Conservation (phyloP, 495 filamentous ascomycete genomes). For the Parmelia sp. region DNA sequence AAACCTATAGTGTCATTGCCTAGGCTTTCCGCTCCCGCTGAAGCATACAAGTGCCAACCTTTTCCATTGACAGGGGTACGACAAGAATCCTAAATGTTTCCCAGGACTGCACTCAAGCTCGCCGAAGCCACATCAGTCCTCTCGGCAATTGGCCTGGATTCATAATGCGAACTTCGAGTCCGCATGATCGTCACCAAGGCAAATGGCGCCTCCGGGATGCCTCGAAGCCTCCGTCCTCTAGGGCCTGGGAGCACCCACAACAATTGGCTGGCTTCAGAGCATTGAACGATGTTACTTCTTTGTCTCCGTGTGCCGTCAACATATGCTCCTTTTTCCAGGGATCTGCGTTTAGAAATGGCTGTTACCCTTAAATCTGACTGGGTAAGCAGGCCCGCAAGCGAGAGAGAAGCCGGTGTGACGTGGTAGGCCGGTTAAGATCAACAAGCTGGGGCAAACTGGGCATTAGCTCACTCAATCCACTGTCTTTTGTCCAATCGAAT, state of each 20-base stretch:
- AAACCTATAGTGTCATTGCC: slow-evolving; percentile 6
- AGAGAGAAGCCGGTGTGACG: background rate
- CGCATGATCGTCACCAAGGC: slow-evolving; percentile 11
- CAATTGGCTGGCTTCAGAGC: background rate
- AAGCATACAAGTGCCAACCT: slow-evolving; percentile 3
- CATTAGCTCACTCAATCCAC: slow-evolving; percentile 10
- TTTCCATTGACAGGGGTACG: slow-evolving; percentile 12
- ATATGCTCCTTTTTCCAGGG: background rate
- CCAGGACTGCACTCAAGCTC: background rate
- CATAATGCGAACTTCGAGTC: background rate
- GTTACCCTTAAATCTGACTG: background rate
- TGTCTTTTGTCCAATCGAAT: slow-evolving; percentile 14
- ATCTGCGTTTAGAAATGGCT: slow-evolving; percentile 5
- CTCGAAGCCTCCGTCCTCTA: slow-evolving; percentile 4
- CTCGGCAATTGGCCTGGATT: background rate
- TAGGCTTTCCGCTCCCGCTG: background rate
- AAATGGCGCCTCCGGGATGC: slow-evolving; percentile 2
- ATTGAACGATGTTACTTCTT: background rate
- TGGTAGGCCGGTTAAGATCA: slow-evolving; percentile 14
- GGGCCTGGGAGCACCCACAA: background rate
- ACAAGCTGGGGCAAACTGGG: background rate
- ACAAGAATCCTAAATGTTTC: slow-evolving; percentile 5
- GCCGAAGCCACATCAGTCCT: slow-evolving; percentile 2
- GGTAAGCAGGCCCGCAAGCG: background rate
- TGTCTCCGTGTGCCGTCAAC: background rate